Percentiles rank a stretch among this genome's conserved stretches.
These are phyloP conservation scores for Candida smagusa DNA, from an alignment of 1,139 yeast species.

Conservation along the genomic window DNA sequence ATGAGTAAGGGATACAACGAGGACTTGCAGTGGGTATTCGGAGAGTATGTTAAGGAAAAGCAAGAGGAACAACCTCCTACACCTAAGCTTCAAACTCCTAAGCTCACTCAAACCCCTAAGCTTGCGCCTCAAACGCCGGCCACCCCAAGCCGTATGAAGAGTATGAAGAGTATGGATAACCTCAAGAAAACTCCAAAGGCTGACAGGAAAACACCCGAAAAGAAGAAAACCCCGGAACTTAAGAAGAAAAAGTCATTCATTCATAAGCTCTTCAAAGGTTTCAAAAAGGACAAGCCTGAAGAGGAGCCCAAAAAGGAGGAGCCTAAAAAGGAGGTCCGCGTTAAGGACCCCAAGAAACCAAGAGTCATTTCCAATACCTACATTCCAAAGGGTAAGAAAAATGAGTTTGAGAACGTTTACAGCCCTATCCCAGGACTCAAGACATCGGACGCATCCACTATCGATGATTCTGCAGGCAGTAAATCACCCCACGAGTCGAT, in stretches of 20 bases:
- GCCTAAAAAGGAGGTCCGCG: background rate
- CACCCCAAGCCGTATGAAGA: too few relatives aligned
- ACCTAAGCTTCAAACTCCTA: background rate
- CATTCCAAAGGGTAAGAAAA: constrained; percentile 21
- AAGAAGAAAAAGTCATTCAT: constrained; percentile 18
- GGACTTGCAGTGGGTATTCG: constrained; percentile 21
- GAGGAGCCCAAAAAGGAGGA: background rate
- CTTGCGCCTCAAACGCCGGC: too few relatives aligned
- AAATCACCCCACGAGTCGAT: background rate
- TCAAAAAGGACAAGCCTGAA: constrained; percentile 9
- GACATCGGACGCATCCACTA: constrained; percentile 3
- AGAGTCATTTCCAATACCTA: constrained; percentile 13
- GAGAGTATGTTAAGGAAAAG: constrained; percentile 7
- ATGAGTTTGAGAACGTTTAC: constrained; percentile 13
- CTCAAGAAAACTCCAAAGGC: background rate
- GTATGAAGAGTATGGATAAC: background rate
- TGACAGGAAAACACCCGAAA: background rate
- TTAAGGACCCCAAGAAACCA: background rate
- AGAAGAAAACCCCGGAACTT: constrained; percentile 1
- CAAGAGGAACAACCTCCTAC: background rate
- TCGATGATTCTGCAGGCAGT: constrained; percentile 1
- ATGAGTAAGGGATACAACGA: constrained; percentile 20
- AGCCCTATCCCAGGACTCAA: constrained; percentile 17
- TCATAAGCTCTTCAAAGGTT: constrained; percentile 16
- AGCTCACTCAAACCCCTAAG: background rate